Percentiles rank a stretch among this genome's conserved stretches.
phyloP scores from a whole-genome alignment of 2,329 filamentous ascomycete genomes.

The Pochonia chlamydosporia region DNA sequence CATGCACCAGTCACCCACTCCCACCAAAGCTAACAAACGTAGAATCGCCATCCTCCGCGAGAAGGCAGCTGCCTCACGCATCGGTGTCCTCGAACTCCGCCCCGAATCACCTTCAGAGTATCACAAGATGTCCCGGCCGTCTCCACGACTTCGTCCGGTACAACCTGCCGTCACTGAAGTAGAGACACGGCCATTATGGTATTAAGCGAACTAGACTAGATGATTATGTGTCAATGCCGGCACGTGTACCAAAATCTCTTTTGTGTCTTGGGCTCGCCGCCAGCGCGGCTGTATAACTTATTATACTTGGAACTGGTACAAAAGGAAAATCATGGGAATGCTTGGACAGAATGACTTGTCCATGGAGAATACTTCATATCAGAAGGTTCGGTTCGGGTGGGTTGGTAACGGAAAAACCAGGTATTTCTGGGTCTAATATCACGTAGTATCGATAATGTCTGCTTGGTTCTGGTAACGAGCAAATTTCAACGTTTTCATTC shows the following conservation, averaged over 20 bases:
- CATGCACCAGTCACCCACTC: background rate
- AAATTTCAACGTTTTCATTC: background rate
- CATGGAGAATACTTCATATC: background rate
- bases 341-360: background rate
- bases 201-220: background rate
- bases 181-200: slow-evolving; percentile 3
- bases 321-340: background rate
- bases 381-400: background rate
- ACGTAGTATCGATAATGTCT: background rate
- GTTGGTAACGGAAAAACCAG: background rate
- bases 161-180: background rate
- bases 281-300: background rate
- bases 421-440: background rate
- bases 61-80: slow-evolving; percentile 43
- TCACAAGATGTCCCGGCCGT: slow-evolving; percentile 9
- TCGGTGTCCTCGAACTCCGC: slow-evolving; percentile 35
- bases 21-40: slow-evolving; percentile 1
- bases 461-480: slow-evolving; percentile 3
- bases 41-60: slow-evolving; percentile 46
- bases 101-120: slow-evolving; percentile 6
- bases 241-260: slow-evolving; percentile 3
- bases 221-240: background rate
- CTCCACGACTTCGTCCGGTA: slow-evolving; percentile 6
- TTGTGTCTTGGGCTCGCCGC: background rate
- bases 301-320: background rate